Evolutionary conservation across 495 filamentous ascomycete species (phyloP).

Genomic region (Trichoderma asperelloides): DNA sequence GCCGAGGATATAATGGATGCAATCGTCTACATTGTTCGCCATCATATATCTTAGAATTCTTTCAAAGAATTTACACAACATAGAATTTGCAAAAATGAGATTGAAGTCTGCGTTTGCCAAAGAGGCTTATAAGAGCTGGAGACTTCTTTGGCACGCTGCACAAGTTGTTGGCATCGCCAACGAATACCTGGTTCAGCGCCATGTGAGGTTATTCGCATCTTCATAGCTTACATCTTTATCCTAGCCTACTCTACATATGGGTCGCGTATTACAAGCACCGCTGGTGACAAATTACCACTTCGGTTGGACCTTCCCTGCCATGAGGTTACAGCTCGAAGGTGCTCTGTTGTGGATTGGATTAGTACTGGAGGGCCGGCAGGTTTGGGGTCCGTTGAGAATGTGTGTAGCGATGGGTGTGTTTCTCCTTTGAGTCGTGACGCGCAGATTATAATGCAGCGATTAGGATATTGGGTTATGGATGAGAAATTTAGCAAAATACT

Average conservation of each 20-base stretch:
- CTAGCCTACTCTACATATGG: not conserved
- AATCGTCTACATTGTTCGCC: slow-evolving; percentile 7
- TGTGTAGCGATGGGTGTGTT: not conserved
- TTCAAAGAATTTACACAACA: not conserved
- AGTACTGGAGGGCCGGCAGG: not conserved
- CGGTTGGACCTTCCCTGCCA: not conserved
- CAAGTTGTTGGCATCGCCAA: slow-evolving; percentile 22
- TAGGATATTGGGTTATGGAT: slow-evolving; percentile 4
- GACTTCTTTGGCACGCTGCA: slow-evolving; percentile 23
- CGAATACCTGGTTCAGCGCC: slow-evolving; percentile 10
- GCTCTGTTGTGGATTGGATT: not conserved
- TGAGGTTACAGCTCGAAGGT: not conserved
- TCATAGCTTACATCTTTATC: slow-evolving; percentile 8
- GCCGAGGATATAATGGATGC: slow-evolving; percentile 8
- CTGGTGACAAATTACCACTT: not conserved
- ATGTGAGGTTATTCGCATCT: slow-evolving; percentile 8
- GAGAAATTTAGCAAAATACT: slow-evolving; percentile 8
- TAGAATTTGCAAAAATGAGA: not conserved
- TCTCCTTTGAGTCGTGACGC: slow-evolving; percentile 3
- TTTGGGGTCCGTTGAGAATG: not conserved
- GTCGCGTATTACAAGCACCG: not conserved
- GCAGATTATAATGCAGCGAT: slow-evolving; percentile 8
- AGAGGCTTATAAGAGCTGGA: slow-evolving; percentile 19
- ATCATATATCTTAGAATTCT: not conserved
- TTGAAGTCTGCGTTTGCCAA: slow-evolving; percentile 13